phyloP scores from a whole-genome alignment of 768 basidiomycete genomes.

The Agrocybe chaxingu region DNA sequence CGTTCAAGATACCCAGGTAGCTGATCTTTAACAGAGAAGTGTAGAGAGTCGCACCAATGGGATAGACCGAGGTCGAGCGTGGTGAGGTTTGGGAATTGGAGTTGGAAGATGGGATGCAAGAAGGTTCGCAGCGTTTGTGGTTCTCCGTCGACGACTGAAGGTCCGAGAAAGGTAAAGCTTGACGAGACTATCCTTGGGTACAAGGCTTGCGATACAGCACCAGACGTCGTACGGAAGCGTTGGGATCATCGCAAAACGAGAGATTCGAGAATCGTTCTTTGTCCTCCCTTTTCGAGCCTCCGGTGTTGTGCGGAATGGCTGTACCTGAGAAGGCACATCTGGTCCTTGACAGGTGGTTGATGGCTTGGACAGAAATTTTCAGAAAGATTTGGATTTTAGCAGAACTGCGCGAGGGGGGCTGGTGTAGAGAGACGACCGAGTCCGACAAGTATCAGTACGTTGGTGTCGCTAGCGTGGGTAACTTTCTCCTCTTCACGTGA shows the following conservation, averaged over 20 bases:
- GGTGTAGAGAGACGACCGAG: no score
- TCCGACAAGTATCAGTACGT: no score
- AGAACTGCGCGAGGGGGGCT: no score
- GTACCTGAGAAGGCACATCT: background rate
- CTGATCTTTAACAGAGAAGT: background rate
- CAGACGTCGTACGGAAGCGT: constrained; percentile 26
- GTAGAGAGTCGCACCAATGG: background rate
- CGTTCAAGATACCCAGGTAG: background rate
- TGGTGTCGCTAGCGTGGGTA: no score
- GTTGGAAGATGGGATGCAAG: constrained; percentile 6
- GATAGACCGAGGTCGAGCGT: constrained; percentile 6
- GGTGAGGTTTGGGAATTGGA: background rate
- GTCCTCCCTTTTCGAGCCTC: background rate
- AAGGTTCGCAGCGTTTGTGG: background rate
- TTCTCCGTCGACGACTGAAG: background rate
- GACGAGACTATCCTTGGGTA: constrained; percentile 15
- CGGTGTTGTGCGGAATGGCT: background rate
- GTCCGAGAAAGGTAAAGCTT: constrained; percentile 12
- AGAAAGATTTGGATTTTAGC: no score
- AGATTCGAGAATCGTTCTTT: background rate
- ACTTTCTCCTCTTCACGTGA: background rate
- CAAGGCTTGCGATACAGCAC: constrained; percentile 26
- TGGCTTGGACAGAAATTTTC: no score
- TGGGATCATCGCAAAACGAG: background rate
- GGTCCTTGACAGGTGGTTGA: no score